Conservation (phyloP, 306 rosid genomes). For the Sindora glabra region DNA sequence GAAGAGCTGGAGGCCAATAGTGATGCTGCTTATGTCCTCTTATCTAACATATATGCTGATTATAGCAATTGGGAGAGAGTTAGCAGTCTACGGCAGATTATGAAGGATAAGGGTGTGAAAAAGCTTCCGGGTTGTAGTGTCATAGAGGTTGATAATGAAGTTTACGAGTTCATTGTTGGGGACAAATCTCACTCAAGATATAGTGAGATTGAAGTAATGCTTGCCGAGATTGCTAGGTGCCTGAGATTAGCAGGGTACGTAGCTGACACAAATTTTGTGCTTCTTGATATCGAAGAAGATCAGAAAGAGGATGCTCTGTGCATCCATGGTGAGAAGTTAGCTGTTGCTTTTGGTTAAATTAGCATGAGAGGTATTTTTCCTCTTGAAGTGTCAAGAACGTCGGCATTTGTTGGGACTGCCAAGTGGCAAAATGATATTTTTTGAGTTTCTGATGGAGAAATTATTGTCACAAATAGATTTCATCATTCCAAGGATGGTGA, state of each 20-base stretch:
- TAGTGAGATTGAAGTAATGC: conserved; percentile 36
- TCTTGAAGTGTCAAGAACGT: conserved; percentile 40
- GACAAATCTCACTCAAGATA: conserved; percentile 48
- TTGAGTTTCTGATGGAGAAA: conserved; percentile 28
- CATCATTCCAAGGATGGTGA: conserved; percentile 42
- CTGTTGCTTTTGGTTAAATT: conserved; percentile 57
- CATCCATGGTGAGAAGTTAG: conserved; percentile 48
- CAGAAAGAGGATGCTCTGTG: conserved; percentile 50
- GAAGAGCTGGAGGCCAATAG: conserved; percentile 46
- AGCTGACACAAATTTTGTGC: conserved; percentile 39
- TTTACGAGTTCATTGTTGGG: conserved; percentile 58
- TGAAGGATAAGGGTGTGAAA: conserved; percentile 44
- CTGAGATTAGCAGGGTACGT: conserved; percentile 39
- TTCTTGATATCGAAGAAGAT: conserved; percentile 59
- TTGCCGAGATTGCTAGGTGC: conserved; percentile 38
- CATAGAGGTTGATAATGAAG: conserved; percentile 54
- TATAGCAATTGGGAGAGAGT: conserved; percentile 41
- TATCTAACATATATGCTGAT: conserved; percentile 61
- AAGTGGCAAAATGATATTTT: conserved; percentile 47
- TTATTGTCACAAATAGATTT: conserved; percentile 48
- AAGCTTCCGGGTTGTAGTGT: conserved; percentile 69
- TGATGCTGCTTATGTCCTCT: conserved; percentile 47
- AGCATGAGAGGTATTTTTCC: conserved; percentile 25
- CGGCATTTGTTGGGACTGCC: conserved; percentile 47
- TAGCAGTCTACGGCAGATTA: conserved; percentile 25